Conservation (phyloP, 208 protist genomes). For the Crithidia thermophila region DNA sequence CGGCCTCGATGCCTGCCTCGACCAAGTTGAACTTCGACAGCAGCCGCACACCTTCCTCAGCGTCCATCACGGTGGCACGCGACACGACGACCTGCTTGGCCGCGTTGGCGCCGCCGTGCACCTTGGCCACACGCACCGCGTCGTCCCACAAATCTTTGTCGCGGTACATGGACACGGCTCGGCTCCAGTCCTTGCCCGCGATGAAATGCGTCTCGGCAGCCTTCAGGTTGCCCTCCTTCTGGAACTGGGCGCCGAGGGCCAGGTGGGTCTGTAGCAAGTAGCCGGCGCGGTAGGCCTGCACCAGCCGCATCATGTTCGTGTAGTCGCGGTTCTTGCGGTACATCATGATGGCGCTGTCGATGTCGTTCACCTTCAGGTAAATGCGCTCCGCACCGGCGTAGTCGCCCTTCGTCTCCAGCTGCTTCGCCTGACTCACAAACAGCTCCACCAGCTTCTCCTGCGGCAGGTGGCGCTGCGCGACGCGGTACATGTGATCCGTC, state of each 20-base stretch:
- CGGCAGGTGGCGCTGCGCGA: conserved; percentile 92
- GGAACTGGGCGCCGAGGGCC: conserved; percentile 94
- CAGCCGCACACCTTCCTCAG: conserved; percentile 94
- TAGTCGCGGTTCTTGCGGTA: conserved; percentile 93
- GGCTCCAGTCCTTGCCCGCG: conserved; percentile 95
- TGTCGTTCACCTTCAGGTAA: conserved; percentile 96
- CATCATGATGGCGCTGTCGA: conserved; percentile 98
- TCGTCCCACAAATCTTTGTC: conserved; percentile 97
- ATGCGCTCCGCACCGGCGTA: conserved; percentile 96
- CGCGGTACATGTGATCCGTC: conserved; percentile 94
- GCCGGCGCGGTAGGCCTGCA: conserved; percentile 92
- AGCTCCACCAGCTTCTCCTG: conserved; percentile 90
- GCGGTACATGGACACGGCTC: conserved; percentile 98
- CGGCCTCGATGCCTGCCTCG: conserved; percentile 95
- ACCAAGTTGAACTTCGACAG: conserved; percentile 95
- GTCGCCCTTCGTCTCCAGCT: conserved; percentile 94
- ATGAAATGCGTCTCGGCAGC: conserved; percentile 96
- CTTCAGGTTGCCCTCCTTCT: conserved; percentile 95
- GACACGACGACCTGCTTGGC: conserved; percentile 95
- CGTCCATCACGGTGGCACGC: conserved; percentile 92
- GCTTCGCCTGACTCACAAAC: conserved; percentile 94
- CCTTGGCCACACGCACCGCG: conserved; percentile 97
- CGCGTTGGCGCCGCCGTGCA: conserved; percentile 93
- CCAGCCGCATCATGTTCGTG: conserved; percentile 95
- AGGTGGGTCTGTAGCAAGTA: conserved; percentile 95